A percentile compares a stretch with the other conserved stretches of the same genome.
phyloP scores from a whole-genome alignment of 352 stramenopile genomes.

The Pythium inflatum region DNA sequence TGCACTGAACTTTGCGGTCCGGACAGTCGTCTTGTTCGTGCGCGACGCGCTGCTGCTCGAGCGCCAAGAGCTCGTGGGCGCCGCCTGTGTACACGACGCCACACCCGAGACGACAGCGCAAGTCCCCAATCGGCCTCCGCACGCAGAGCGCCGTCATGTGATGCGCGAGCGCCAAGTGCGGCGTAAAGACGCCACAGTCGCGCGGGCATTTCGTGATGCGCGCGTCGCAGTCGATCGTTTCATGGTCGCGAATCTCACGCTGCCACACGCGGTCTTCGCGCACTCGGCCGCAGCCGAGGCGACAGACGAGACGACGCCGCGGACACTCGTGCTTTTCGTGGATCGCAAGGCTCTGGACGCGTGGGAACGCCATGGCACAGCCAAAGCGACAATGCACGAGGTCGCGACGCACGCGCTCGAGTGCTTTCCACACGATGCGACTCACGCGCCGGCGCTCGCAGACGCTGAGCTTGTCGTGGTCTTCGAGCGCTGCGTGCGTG shows the following conservation, averaged over 20 bases:
- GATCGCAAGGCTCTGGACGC: constrained; percentile 41
- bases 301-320: constrained; percentile 66
- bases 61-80: constrained; percentile 56
- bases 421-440: constrained; percentile 50
- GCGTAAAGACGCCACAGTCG: constrained; percentile 72
- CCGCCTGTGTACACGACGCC: constrained; percentile 58
- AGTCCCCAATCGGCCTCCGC: constrained; percentile 58
- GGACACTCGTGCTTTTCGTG: constrained; percentile 66
- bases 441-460: constrained; percentile 61
- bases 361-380: constrained; percentile 59
- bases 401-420: constrained; percentile 42
- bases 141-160: constrained; percentile 71
- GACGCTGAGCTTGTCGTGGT: constrained; percentile 31
- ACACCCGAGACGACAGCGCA: constrained; percentile 64
- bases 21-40: constrained; percentile 77
- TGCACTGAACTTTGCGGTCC: constrained; percentile 70
- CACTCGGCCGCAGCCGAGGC: constrained; percentile 60
- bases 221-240: constrained; percentile 50
- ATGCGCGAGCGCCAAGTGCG: constrained; percentile 44
- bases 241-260: constrained; percentile 56
- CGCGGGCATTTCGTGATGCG: constrained; percentile 64
- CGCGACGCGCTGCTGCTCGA: constrained; percentile 67
- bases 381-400: constrained; percentile 61
- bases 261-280: constrained; percentile 57
- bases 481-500: constrained; percentile 54